Evolutionary conservation across 441 rosid species (phyloP).

Genomic region (Syzygium syzygioides): DNA sequence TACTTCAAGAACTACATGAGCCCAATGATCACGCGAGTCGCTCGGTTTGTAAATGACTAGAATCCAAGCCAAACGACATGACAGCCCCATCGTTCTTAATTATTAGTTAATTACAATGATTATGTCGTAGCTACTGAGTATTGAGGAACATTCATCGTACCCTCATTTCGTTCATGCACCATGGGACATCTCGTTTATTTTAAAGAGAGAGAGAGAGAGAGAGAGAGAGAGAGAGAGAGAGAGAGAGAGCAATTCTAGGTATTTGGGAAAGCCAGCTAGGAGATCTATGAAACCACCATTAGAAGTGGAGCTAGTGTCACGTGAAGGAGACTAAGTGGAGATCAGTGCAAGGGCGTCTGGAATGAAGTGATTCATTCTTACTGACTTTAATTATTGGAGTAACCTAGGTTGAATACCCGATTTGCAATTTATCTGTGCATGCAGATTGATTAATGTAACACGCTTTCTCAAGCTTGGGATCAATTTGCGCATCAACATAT

Average conservation of each 20-base stretch:
- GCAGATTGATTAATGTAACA: neutral
- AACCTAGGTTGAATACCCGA: accelerated
- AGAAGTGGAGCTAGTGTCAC: neutral
- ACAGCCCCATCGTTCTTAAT: neutral
- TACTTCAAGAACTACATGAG: neutral
- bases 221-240: no score
- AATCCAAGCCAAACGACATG: neutral
- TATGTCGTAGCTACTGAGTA: neutral
- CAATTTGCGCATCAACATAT: neutral
- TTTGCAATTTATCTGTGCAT: neutral
- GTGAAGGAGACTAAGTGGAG: neutral
- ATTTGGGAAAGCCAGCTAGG: neutral
- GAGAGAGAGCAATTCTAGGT: neutral
- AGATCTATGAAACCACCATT: neutral
- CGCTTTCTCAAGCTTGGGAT: neutral
- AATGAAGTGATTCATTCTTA: neutral
- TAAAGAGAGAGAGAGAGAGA: neutral
- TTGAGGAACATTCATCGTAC: neutral
- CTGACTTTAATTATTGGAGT: neutral
- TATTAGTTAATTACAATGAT: neutral
- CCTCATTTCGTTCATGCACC: neutral
- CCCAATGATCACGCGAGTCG: neutral
- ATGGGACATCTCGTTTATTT: neutral
- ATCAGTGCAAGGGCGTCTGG: neutral
- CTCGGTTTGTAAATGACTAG: neutral